Percentiles rank a stretch among this genome's conserved stretches.
These are phyloP conservation scores for Amylocystis lapponica DNA, from an alignment of 768 basidiomycete genomes.

Conservation along the genomic window DNA sequence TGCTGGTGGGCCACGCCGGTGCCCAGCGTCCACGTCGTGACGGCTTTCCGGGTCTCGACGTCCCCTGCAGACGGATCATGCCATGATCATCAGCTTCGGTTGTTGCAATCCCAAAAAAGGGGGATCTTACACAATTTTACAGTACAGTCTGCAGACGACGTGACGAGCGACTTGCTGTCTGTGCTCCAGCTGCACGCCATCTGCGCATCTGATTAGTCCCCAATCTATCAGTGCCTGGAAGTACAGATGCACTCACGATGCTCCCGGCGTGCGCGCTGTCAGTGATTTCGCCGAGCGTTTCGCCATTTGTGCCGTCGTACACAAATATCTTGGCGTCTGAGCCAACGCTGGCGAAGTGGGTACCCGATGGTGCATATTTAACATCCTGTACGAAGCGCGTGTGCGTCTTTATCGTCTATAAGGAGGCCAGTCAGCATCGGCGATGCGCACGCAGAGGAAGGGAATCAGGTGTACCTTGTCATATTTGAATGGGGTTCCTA, in stretches of 20 bases:
- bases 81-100: neutral
- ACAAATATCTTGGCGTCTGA: slow-evolving; percentile 84
- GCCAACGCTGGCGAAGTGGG: slow-evolving; percentile 82
- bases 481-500: slow-evolving; percentile 85
- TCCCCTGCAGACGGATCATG: slow-evolving; percentile 54
- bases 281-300: slow-evolving; percentile 62
- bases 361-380: slow-evolving; percentile 74
- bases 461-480: slow-evolving; percentile 49
- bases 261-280: slow-evolving; percentile 69
- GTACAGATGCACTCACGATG: slow-evolving; percentile 45
- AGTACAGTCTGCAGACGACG: slow-evolving; percentile 81
- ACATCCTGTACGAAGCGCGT: slow-evolving; percentile 92
- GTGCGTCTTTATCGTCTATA: slow-evolving; percentile 83
- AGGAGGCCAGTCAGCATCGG: no score
- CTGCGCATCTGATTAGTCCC: slow-evolving; percentile 26
- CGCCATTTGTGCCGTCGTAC: slow-evolving; percentile 88
- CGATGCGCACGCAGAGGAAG: no score
- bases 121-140: slow-evolving; percentile 73
- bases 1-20: slow-evolving; percentile 77
- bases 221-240: neutral
- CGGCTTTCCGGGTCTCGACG: slow-evolving; percentile 59
- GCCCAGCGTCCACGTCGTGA: slow-evolving; percentile 68
- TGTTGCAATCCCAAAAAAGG: neutral
- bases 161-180: slow-evolving; percentile 67
- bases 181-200: slow-evolving; percentile 78